These are phyloP conservation scores for Geotrichum ghanense DNA, from an alignment of 805 yeast genomes.

Conservation along the genomic window DNA sequence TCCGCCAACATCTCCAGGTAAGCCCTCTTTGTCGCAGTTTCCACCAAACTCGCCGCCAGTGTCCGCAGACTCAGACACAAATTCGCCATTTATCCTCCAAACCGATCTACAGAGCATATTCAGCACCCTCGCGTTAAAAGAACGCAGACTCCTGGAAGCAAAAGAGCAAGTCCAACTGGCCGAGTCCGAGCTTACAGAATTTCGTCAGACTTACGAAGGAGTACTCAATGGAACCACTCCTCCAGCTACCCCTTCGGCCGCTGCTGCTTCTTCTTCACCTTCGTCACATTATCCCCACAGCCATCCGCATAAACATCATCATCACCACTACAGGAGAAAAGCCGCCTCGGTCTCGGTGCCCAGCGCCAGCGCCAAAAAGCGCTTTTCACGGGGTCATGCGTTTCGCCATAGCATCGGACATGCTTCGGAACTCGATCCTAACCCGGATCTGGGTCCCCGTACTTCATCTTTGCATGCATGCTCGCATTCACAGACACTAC, in stretches of 20 bases:
- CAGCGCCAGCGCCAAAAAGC: neutral
- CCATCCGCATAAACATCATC: neutral
- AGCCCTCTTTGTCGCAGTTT: neutral
- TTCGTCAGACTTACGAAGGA: slow-evolving; percentile 5
- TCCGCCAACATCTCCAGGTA: neutral
- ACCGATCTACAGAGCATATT: slow-evolving; percentile 22
- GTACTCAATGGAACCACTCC: neutral
- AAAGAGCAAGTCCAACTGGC: slow-evolving; percentile 20
- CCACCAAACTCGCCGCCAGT: neutral
- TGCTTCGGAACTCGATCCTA: neutral
- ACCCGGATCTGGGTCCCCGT: neutral
- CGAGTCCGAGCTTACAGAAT: slow-evolving; percentile 18
- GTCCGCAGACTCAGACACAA: neutral
- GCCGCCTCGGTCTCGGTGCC: neutral
- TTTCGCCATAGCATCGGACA: neutral
- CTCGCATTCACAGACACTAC: neutral
- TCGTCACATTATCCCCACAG: neutral
- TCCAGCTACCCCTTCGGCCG: neutral
- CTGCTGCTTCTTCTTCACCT: neutral
- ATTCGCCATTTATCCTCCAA: slow-evolving; percentile 14
- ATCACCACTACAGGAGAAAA: no score
- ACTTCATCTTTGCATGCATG: neutral
- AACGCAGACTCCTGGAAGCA: slow-evolving; percentile 26
- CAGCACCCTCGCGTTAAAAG: slow-evolving; percentile 24
- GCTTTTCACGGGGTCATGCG: neutral